Conservation (phyloP, 805 yeast species). For the Yueomyces sinensis region DNA sequence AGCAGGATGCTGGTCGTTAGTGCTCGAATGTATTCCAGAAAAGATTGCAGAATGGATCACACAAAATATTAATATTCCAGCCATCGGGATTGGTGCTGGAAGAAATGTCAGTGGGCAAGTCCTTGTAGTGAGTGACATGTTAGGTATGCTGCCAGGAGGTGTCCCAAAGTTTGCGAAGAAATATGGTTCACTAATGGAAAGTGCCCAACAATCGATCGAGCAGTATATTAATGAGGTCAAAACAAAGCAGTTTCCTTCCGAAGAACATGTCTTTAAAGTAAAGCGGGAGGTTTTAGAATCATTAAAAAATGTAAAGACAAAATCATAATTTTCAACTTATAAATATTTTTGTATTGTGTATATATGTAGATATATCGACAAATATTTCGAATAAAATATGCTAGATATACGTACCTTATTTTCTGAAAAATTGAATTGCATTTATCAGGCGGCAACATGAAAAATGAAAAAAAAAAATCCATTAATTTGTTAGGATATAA, state of each 20-base stretch:
- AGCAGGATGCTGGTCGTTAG: conserved; percentile 64
- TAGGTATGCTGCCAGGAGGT: conserved; percentile 55
- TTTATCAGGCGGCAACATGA: too few relatives aligned
- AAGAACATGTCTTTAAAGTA: conserved; percentile 53
- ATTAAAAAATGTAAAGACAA: conserved; percentile 15
- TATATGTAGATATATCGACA: too few relatives aligned
- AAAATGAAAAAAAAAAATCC: too few relatives aligned
- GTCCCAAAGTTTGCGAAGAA: conserved; percentile 65
- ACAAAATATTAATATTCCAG: conserved; percentile 47
- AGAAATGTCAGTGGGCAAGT: conserved; percentile 77
- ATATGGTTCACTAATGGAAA: conserved; percentile 39
- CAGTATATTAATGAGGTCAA: conserved; percentile 51
- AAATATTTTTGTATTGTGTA: too few relatives aligned
- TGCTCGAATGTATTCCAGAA: conserved; percentile 80
- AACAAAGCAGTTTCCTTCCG: conserved; percentile 43
- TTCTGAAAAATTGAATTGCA: too few relatives aligned
- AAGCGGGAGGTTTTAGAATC: conserved; percentile 45
- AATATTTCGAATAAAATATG: too few relatives aligned
- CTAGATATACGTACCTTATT: too few relatives aligned
- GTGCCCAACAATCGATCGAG: conserved; percentile 38
- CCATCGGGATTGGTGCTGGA: conserved; percentile 96
- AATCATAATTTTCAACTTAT: too few relatives aligned
- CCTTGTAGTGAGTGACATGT: conserved; percentile 69
- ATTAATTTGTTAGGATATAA: too few relatives aligned
- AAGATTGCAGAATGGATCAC: conserved; percentile 57